Percentiles rank a stretch among this genome's conserved stretches.
Conservation (phyloP, 1,139 yeast species). For the Hansenula lynferdii region DNA sequence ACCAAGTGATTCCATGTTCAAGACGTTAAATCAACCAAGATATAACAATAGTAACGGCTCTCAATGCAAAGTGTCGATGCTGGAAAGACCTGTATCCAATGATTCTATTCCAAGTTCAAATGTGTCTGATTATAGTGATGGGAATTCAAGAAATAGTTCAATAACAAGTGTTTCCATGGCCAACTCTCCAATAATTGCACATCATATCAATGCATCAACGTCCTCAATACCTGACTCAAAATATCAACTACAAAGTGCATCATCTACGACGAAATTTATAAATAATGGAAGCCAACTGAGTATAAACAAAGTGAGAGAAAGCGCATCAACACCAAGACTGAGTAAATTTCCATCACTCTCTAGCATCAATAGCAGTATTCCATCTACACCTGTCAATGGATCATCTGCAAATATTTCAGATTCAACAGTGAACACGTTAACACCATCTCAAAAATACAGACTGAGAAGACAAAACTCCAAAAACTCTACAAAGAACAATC, state of each 20-base stretch:
- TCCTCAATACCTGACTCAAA: neutral
- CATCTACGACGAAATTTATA: neutral
- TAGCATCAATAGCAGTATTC: constrained; percentile 1
- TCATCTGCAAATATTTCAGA: constrained; percentile 8
- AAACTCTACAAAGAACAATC: constrained; percentile 25
- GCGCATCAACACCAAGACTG: constrained; percentile 4
- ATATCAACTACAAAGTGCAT: neutral
- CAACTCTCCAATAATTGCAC: constrained; percentile 10
- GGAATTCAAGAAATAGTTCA: constrained; percentile 22
- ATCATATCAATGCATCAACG: constrained; percentile 1
- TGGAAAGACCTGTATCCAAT: constrained; percentile 24
- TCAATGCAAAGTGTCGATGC: constrained; percentile 8
- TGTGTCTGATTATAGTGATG: constrained; percentile 18
- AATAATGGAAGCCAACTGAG: constrained; percentile 4
- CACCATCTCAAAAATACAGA: constrained; percentile 35
- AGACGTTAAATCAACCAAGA: neutral
- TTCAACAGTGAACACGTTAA: constrained; percentile 19
- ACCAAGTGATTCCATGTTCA: constrained; percentile 19
- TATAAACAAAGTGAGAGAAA: constrained; percentile 4
- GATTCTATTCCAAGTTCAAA: constrained; percentile 20
- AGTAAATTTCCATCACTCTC: neutral
- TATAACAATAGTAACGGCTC: constrained; percentile 4
- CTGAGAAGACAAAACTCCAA: constrained; percentile 32
- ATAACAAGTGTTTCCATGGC: constrained; percentile 20
- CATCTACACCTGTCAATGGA: constrained; percentile 6